Evolutionary conservation across 108 stramenopile genomes (phyloP).

Genomic region (Stephanodiscus triporus): DNA sequence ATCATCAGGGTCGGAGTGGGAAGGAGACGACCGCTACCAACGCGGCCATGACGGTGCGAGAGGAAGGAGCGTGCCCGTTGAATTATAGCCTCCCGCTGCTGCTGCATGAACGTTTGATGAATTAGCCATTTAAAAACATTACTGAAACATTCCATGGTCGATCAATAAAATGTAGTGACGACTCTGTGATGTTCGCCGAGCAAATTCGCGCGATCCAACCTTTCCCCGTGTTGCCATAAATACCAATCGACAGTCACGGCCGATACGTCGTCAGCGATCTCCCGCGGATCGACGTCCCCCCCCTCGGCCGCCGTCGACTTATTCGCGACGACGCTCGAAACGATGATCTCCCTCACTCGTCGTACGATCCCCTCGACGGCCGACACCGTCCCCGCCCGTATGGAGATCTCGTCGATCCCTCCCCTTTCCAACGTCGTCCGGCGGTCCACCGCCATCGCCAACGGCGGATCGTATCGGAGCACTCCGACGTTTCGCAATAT

Average conservation of each 20-base stretch:
- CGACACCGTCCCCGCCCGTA: slow-evolving; percentile 88
- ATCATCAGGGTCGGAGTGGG: not conserved
- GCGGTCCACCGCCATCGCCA: slow-evolving; percentile 65
- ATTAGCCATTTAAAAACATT: too few species aligned
- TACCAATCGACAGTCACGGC: slow-evolving; percentile 90
- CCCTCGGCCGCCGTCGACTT: not conserved
- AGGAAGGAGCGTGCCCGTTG: slow-evolving; percentile 40
- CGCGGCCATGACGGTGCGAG: slow-evolving; percentile 16
- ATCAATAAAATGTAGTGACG: slow-evolving; percentile 80
- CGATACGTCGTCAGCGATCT: slow-evolving; percentile 51
- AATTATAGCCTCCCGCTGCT: slow-evolving; percentile 44
- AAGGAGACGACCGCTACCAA: not conserved
- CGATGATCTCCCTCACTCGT: slow-evolving; percentile 41
- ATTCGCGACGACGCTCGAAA: slow-evolving; percentile 2
- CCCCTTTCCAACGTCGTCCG: slow-evolving; percentile 52
- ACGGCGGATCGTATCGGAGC: slow-evolving; percentile 62
- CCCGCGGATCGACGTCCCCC: slow-evolving; percentile 3
- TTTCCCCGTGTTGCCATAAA: slow-evolving; percentile 86
- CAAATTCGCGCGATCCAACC: slow-evolving; percentile 59
- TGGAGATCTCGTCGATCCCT: slow-evolving; percentile 81
- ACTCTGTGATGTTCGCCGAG: slow-evolving; percentile 79
- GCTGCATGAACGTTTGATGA: too few species aligned
- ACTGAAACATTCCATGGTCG: too few species aligned
- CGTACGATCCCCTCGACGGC: slow-evolving; percentile 83
- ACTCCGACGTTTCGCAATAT: slow-evolving; percentile 74